Base-by-base conservation (phyloP, 2,329 filamentous ascomycete species). In the Sclerotinia subarctica region DNA sequence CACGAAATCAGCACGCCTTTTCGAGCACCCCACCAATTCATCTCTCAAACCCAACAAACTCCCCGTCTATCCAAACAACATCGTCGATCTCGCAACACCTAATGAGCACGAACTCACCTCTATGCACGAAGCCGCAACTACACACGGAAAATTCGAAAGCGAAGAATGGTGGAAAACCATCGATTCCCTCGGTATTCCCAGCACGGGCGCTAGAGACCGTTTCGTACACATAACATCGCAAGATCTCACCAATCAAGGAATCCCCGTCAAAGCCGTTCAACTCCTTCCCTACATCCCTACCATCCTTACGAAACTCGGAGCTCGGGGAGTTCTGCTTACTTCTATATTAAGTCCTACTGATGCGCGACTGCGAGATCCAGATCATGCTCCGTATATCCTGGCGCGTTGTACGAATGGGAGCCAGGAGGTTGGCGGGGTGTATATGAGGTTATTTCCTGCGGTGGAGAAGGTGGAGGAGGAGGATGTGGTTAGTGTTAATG, bases 401-500 rank as follows among this genome's bases (percentile, higher is more conserved):
- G 86, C 88, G 2, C 84, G 92, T 29, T 85, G 84, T 46, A 77
- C 80, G 1, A 82, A 82, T 17, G 82, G 82, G 2, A 82, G 86
- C 42, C 81, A 80, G 1, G 78, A 82, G 10, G 82, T 89, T 0
- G 88, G 93, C 0, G 94, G 94, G 0, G 84, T 97, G 3, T 97
- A 97, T 76, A 93, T 97, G 89, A 80, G 88, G 7, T 77, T 89
- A 0, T 81, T 75, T 57, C 87, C 91, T 0, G 82, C 90, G 0
- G 86, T 85, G 0, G 88, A 91, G 76, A 80, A 82, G 21, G 83
- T 97, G 0, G 80, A 85, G 26, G 87, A 95, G 0, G 79, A 84
- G 24, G 87, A 95, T 35, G 83, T 96, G 1, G 88, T 94, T 1
- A 97, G 93, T 58, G 94, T 98, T 13, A 98, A 98, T 77, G 95